phyloP scores from a whole-genome alignment of 768 basidiomycete genomes.

The Tricholoma saponaceum region DNA sequence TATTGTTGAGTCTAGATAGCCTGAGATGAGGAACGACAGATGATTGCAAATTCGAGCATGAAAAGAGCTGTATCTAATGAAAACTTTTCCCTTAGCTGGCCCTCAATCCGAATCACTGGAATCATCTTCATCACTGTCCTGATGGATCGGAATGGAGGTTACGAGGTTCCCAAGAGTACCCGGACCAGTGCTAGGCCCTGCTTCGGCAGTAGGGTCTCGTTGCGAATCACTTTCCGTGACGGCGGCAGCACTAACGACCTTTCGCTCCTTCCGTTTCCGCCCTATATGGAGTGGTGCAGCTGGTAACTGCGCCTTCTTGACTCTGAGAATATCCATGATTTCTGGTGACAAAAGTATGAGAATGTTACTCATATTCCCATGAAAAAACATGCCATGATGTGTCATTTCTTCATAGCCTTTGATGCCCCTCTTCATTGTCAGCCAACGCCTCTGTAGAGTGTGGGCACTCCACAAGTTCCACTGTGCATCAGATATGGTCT shows the following conservation, averaged over 20 bases:
- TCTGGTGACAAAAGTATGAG: slow-evolving; percentile 36
- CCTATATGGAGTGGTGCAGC: slow-evolving; percentile 17
- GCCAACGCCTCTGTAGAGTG: slow-evolving; percentile 73
- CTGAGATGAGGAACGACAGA: neutral
- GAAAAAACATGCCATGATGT: slow-evolving; percentile 52
- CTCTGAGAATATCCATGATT: slow-evolving; percentile 75
- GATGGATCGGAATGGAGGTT: slow-evolving; percentile 3
- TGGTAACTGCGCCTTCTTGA: slow-evolving; percentile 66
- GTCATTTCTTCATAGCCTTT: slow-evolving; percentile 80
- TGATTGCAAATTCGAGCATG: neutral
- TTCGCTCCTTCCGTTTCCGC: slow-evolving; percentile 41
- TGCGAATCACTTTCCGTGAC: slow-evolving; percentile 32
- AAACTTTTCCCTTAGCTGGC: neutral
- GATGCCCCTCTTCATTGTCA: slow-evolving; percentile 72
- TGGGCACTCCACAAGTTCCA: slow-evolving; percentile 89
- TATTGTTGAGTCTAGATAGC: neutral
- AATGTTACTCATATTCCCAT: neutral
- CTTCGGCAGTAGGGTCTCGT: slow-evolving; percentile 10
- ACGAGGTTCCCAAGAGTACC: slow-evolving; percentile 17
- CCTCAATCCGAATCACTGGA: slow-evolving; percentile 12
- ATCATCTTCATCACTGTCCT: slow-evolving; percentile 12
- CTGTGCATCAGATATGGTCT: slow-evolving; percentile 61
- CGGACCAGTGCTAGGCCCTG: slow-evolving; percentile 29
- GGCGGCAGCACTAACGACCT: slow-evolving; percentile 48
- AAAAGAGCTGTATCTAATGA: neutral